Evolutionary conservation across 2,329 filamentous ascomycete species (phyloP), one percentile per base, ranked within the genome.

Genomic region (Leptosphaerulina australis): DNA sequence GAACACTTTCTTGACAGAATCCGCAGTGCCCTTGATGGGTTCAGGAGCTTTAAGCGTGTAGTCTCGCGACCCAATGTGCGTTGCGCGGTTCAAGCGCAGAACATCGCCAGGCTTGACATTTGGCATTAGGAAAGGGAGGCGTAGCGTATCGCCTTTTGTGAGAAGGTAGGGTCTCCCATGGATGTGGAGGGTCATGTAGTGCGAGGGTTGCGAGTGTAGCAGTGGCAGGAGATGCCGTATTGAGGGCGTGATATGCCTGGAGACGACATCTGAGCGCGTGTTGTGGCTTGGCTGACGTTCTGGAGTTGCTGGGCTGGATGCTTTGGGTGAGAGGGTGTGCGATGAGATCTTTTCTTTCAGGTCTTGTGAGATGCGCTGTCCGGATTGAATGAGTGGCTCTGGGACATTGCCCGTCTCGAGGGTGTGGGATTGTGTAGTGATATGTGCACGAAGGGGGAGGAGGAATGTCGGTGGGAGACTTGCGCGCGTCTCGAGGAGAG

Each of bases 71-170:
- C 94, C 94, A 34, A 99, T 77, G 44, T 87, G 79, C 30, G 85
- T 87, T 18, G 91, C 94, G 47, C 91, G 87, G 76, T 96, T 93
- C 50, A 99, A 81, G 5, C 92, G 88, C 53, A 99, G 80, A 28
- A 95, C 79, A 70, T 97, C 93, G 22, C 94, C 94, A 0, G 91
- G 87, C 50, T 71, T 65, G 30, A 79, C 77, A 50, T 72, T 63
- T 17, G 74, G 73, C 77, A 80, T 80, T 14, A 74, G 70, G 66
- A 80, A 81, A 2, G 78, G 78, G 9, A 81, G 70, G 11, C 78
- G 77, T 5, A 81, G 37, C 0, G 72, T 76, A 54, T 81, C 78
- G 60, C 78, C 78, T 44, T 68, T 62, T 5, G 88, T 91, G 59
- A 94, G 81, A 24, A 94, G 87, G 77, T 93, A 94, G 5, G 88